phyloP scores from a whole-genome alignment of 345 rosid genomes.

The Geranium rotundifolium region DNA sequence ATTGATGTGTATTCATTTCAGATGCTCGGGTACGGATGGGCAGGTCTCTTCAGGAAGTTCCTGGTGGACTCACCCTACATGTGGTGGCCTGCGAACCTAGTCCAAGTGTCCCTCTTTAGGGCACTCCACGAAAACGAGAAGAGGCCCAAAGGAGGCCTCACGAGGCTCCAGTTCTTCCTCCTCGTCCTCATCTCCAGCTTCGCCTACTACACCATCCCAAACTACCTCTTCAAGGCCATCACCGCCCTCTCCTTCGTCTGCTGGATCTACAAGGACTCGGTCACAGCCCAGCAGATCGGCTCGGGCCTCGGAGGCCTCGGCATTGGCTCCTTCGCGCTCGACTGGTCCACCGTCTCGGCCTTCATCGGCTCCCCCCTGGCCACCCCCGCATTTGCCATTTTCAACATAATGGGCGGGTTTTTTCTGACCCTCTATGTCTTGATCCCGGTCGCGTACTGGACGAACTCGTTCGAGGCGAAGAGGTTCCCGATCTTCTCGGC shows the following conservation, averaged over 20 bases:
- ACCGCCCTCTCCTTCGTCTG: constrained; percentile 34
- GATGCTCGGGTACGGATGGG: constrained; percentile 42
- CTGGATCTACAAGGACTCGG: constrained; percentile 34
- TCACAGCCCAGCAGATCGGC: constrained; percentile 35
- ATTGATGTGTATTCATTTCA: not conserved
- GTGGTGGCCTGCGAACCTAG: constrained; percentile 43
- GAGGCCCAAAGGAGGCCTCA: constrained; percentile 28
- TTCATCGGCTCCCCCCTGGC: constrained; percentile 32
- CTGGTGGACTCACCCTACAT: constrained; percentile 39
- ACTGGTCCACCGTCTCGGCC: constrained; percentile 29
- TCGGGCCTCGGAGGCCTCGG: constrained; percentile 34
- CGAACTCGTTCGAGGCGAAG: constrained; percentile 30
- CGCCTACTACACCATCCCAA: constrained; percentile 38
- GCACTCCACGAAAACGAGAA: constrained; percentile 42
- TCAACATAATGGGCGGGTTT: constrained; percentile 20
- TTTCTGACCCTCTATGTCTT: constrained; percentile 14
- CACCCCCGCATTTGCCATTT: constrained; percentile 24
- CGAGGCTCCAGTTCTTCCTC: constrained; percentile 44
- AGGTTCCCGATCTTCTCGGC: constrained; percentile 37
- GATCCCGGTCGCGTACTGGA: constrained; percentile 27
- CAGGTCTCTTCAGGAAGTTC: constrained; percentile 28
- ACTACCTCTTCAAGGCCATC: constrained; percentile 30
- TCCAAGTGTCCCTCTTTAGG: constrained; percentile 46
- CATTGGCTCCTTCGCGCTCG: constrained; percentile 27
- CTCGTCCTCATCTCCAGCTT: constrained; percentile 35